phyloP scores from a whole-genome alignment of 306 rosid species.

The Acacia melanoxylon region DNA sequence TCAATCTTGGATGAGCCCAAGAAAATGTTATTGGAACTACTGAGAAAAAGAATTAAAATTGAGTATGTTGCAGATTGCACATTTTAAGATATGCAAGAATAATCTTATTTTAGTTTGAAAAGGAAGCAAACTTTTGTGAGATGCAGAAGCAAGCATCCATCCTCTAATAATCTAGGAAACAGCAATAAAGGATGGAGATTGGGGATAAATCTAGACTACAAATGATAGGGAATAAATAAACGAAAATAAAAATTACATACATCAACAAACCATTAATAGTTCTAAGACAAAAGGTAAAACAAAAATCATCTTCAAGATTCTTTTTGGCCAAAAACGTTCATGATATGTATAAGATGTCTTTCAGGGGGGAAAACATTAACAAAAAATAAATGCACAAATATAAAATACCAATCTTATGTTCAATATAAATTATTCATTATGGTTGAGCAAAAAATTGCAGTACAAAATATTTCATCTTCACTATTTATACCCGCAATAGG shows the following conservation, averaged over 20 bases:
- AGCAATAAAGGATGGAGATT: neutral
- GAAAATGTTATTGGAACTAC: neutral
- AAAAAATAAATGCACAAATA: neutral
- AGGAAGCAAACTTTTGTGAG: neutral
- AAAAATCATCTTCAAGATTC: neutral
- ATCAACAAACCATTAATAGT: neutral
- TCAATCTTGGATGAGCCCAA: neutral
- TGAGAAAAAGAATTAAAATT: neutral
- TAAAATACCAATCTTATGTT: neutral
- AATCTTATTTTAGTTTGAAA: neutral
- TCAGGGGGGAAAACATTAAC: neutral
- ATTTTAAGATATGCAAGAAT: neutral
- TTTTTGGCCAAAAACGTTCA: neutral
- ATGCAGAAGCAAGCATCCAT: neutral
- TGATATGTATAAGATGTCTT: neutral
- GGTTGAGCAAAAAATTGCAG: neutral
- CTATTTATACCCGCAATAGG: neutral
- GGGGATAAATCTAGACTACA: neutral
- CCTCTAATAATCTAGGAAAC: neutral
- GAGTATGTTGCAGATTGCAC: neutral
- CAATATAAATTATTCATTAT: neutral
- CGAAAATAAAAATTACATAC: neutral
- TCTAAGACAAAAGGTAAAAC: neutral
- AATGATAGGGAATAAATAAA: neutral
- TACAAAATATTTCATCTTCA: neutral